These are phyloP conservation scores for Collybia sp. DNA, from an alignment of 768 basidiomycete species.

Conservation along the genomic window DNA sequence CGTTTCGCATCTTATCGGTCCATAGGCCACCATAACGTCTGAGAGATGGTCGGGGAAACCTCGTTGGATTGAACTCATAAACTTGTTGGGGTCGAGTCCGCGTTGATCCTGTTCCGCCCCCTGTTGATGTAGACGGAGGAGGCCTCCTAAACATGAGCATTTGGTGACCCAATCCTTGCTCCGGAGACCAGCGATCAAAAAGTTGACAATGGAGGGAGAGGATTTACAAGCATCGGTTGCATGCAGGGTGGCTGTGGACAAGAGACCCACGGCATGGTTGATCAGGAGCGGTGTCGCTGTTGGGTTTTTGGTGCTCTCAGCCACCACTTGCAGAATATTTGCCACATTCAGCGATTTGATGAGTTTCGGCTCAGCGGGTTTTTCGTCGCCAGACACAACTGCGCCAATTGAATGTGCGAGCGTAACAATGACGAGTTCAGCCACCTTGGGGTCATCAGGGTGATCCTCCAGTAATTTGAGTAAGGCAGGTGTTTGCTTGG, in stretches of 20 bases:
- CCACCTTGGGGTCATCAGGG: conserved; percentile 44
- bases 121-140: conserved; percentile 44
- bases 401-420: conserved; percentile 48
- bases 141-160: conserved; percentile 44
- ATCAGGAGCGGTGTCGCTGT: conserved; percentile 35
- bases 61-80: conserved; percentile 36
- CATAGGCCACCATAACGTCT: conserved; percentile 45
- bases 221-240: conserved; percentile 38
- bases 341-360: conserved; percentile 38
- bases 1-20: conserved; percentile 40
- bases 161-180: conserved; percentile 51
- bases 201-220: conserved; percentile 37
- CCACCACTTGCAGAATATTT: conserved; percentile 35
- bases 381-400: conserved; percentile 31
- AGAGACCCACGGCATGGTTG: conserved; percentile 47
- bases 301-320: conserved; percentile 40
- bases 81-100: conserved; percentile 40
- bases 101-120: conserved; percentile 40
- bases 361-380: conserved; percentile 30
- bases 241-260: conserved; percentile 38
- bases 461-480: conserved; percentile 41
- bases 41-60: conserved; percentile 42
- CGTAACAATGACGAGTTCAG: conserved; percentile 46
- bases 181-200: conserved; percentile 52
- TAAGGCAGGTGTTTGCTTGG: conserved; percentile 36